Percentiles rank a stretch among this genome's conserved stretches.
phyloP scores from a whole-genome alignment of 2,329 filamentous ascomycete genomes.

The Ascochyta lentis region DNA sequence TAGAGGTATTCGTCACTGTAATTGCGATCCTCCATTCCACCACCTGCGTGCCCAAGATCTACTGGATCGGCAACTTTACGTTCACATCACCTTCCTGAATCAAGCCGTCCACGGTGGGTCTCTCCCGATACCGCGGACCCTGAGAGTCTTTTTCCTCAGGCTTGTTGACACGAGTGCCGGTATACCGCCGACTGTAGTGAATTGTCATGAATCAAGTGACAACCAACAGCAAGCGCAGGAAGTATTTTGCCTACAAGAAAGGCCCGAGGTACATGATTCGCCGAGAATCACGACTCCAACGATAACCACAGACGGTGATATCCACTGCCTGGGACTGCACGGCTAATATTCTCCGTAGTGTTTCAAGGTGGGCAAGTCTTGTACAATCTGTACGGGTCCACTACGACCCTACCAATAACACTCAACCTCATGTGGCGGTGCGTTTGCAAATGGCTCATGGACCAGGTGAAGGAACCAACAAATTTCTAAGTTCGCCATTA shows the following conservation, averaged over 20 bases:
- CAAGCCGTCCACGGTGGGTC: slow-evolving; percentile 15
- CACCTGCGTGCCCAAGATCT: slow-evolving; percentile 34
- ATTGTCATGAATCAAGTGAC: slow-evolving; percentile 13
- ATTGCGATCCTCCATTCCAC: slow-evolving; percentile 37
- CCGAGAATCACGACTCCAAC: slow-evolving; percentile 4
- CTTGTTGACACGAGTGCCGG: slow-evolving; percentile 16
- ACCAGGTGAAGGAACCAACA: slow-evolving; percentile 23
- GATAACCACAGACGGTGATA: slow-evolving; percentile 2
- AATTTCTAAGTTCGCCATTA: slow-evolving; percentile 27
- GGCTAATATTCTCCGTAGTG: slow-evolving; percentile 19
- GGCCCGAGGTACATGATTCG: slow-evolving; percentile 18
- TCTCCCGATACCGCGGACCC: slow-evolving; percentile 29
- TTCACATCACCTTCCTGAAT: slow-evolving; percentile 21
- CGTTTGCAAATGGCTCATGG: slow-evolving; percentile 23
- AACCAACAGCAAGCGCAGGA: slow-evolving; percentile 10
- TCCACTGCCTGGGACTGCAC: slow-evolving; percentile 12
- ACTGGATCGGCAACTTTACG: slow-evolving; percentile 27
- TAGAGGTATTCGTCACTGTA: slow-evolving; percentile 5
- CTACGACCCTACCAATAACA: slow-evolving; percentile 11
- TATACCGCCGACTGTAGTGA: slow-evolving; percentile 14
- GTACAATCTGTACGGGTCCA: slow-evolving; percentile 12
- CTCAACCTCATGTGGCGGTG: slow-evolving; percentile 30
- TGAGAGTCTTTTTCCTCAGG: slow-evolving; percentile 13
- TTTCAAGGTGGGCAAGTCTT: slow-evolving; percentile 9
- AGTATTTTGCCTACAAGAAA: background rate